A percentile compares a stretch with the other conserved stretches of the same genome.
phyloP scores from a whole-genome alignment of 176 grass and related monocot genomes.

The Olyra latifolia region DNA sequence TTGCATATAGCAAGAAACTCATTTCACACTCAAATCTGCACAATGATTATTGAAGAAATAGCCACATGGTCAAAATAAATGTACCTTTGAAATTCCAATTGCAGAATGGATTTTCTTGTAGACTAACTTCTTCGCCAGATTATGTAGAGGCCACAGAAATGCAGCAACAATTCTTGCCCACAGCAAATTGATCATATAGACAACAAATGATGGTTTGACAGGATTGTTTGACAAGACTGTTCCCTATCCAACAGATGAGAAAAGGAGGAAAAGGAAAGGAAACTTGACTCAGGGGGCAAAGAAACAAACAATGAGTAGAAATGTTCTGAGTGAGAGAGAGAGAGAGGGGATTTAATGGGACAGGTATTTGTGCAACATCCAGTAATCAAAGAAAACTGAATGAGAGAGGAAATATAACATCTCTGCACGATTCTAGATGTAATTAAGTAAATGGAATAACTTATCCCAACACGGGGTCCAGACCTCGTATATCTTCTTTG shows the following conservation, averaged over 20 bases:
- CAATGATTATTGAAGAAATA: conserved; percentile 16
- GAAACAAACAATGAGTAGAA: conserved; percentile 23
- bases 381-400: conserved; percentile 12
- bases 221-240: conserved; percentile 59
- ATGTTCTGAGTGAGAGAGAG: too few species aligned
- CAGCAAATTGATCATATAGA: conserved; percentile 59
- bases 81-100: conserved; percentile 92
- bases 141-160: conserved; percentile 90
- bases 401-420: conserved; percentile 21
- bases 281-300: conserved; percentile 10
- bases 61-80: background rate
- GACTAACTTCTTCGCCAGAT: conserved; percentile 70
- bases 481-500: conserved; percentile 85
- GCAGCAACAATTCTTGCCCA: conserved; percentile 59
- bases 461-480: background rate
- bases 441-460: background rate
- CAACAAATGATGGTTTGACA: conserved; percentile 42
- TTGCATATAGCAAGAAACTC: conserved; percentile 10
- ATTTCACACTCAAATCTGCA: conserved; percentile 15
- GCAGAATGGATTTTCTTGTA: conserved; percentile 89
- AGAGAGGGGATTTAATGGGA: background rate
- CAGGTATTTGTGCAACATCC: background rate
- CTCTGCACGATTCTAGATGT: conserved; percentile 7
- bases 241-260: conserved; percentile 58
- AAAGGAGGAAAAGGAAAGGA: background rate